phyloP scores from a whole-genome alignment of 225 moss, liverwort and hornwort genomes.

The Ulota crispa region DNA sequence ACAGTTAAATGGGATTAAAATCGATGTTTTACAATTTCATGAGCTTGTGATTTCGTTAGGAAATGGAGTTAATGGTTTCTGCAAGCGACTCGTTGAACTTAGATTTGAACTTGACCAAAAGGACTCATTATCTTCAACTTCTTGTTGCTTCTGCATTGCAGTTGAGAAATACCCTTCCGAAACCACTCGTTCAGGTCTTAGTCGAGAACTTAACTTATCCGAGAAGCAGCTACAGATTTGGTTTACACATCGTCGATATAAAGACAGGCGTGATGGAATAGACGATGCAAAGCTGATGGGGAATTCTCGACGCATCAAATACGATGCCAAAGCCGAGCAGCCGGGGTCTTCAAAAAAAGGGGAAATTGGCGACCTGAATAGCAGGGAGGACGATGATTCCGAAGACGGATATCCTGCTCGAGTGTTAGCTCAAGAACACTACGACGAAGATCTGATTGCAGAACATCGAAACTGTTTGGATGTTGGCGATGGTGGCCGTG shows the following conservation, averaged over 20 bases:
- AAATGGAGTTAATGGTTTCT: not conserved
- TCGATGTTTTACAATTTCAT: not conserved
- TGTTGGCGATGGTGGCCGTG: slow-evolving; percentile 19
- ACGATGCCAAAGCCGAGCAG: slow-evolving; percentile 28
- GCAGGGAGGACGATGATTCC: slow-evolving; percentile 37
- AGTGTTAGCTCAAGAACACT: slow-evolving; percentile 42
- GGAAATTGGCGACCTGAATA: slow-evolving; percentile 33
- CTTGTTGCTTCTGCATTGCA: slow-evolving; percentile 26
- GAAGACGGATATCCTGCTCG: slow-evolving; percentile 47
- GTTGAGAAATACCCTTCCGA: slow-evolving; percentile 75
- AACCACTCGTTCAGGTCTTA: slow-evolving; percentile 53
- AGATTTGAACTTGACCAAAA: not conserved
- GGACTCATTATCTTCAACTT: not conserved
- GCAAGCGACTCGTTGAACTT: not conserved
- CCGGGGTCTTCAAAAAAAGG: slow-evolving; percentile 30
- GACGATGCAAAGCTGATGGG: slow-evolving; percentile 69
- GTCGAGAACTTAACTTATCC: slow-evolving; percentile 64
- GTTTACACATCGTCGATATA: slow-evolving; percentile 84
- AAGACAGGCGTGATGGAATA: slow-evolving; percentile 79
- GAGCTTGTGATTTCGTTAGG: not conserved
- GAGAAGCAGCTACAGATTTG: slow-evolving; percentile 88
- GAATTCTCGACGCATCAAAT: slow-evolving; percentile 66
- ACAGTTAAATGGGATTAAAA: not conserved
- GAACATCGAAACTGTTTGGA: slow-evolving; percentile 33
- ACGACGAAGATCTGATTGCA: slow-evolving; percentile 37